These are phyloP conservation scores for Triadica sebifera DNA, from an alignment of 345 rosid genomes.

Conservation along the genomic window DNA sequence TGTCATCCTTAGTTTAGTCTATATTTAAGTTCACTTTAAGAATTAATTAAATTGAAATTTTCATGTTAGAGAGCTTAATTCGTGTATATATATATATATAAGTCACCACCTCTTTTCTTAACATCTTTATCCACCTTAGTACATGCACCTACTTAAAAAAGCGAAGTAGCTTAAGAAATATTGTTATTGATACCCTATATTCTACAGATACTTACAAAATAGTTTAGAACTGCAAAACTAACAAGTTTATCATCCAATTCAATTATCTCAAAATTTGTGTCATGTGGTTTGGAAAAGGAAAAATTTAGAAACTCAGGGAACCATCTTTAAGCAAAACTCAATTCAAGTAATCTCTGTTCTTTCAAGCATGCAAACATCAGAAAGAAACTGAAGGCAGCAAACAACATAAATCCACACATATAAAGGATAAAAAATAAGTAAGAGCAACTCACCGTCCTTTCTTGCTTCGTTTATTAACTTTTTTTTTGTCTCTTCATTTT, in stretches of 20 bases:
- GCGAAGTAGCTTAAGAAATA: not conserved
- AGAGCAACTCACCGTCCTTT: conserved; percentile 42
- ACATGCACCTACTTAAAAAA: conserved; percentile 44
- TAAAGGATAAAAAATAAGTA: too few relatives aligned
- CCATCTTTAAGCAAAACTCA: not conserved
- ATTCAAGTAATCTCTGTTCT: too few relatives aligned
- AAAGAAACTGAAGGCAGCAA: not conserved
- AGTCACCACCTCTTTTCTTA: conserved; percentile 83
- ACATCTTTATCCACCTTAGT: conserved; percentile 50
- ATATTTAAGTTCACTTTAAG: too few relatives aligned
- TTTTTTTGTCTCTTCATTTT: conserved; percentile 17
- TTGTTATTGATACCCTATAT: not conserved
- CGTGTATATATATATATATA: conserved; percentile 72
- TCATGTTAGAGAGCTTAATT: conserved; percentile 54
- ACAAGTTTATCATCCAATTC: too few relatives aligned
- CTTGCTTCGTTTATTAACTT: conserved; percentile 20
- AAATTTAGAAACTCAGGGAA: too few relatives aligned
- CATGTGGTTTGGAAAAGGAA: not conserved
- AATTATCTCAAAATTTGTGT: too few relatives aligned
- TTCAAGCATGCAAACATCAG: not conserved
- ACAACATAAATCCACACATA: conserved; percentile 3
- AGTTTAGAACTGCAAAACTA: not conserved
- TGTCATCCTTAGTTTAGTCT: too few relatives aligned
- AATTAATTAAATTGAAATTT: too few relatives aligned
- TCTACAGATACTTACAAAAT: not conserved